Conservation (phyloP, 257 asterid genomes). For the Gentiana dahurica region DNA sequence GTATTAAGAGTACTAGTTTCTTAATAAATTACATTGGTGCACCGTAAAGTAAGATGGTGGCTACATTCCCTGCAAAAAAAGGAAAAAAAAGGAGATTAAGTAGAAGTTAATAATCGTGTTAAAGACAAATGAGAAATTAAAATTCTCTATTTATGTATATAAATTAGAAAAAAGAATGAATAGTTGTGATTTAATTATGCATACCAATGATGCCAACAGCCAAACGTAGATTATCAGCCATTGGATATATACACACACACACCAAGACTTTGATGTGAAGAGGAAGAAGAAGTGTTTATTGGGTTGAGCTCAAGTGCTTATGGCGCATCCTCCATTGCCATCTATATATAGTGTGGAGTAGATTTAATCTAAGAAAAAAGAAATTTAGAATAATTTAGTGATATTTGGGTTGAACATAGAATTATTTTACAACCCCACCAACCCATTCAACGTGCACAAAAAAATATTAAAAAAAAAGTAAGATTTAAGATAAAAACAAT, state of each 20-base stretch:
- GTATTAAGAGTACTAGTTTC: neutral
- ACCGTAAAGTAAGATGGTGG: slow-evolving; percentile 55
- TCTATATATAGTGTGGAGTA: slow-evolving; percentile 1
- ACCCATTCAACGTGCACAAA: too few species aligned
- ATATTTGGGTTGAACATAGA: too few species aligned
- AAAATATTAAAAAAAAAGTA: too few species aligned
- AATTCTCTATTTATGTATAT: neutral
- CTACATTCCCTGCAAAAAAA: slow-evolving; percentile 56
- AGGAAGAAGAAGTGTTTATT: too few species aligned
- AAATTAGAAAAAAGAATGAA: neutral
- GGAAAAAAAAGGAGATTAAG: neutral
- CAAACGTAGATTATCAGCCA: slow-evolving; percentile 60
- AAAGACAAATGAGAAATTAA: neutral
- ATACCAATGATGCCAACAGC: slow-evolving; percentile 66
- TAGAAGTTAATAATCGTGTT: neutral
- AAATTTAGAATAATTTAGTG: neutral
- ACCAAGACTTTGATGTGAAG: too few species aligned
- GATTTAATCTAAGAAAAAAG: neutral
- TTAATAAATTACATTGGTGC: slow-evolving; percentile 46
- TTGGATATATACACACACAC: slow-evolving; percentile 4
- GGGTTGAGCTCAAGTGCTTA: too few species aligned
- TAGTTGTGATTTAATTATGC: neutral
- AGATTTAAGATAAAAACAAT: too few species aligned
- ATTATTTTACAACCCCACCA: too few species aligned
- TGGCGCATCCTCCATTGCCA: too few species aligned